A percentile compares a stretch with the other conserved stretches of the same genome.
Evolutionary conservation across 116 monocot species (phyloP).

Genomic region (Phalaenopsis hybrid): DNA sequence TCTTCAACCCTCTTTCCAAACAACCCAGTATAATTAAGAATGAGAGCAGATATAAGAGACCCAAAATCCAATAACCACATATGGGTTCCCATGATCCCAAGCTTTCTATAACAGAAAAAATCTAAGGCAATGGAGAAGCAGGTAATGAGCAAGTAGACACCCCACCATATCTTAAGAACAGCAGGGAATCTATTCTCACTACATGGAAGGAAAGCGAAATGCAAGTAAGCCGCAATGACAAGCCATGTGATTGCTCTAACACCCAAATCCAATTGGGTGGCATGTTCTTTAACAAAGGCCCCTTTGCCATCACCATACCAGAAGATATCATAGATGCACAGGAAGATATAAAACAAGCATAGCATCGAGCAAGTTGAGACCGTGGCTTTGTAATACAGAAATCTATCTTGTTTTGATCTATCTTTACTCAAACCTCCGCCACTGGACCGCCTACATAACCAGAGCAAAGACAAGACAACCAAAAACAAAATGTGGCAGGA

Average conservation of each 20-base stretch:
- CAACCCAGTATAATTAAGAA: slow-evolving; percentile 26
- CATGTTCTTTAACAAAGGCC: neutral
- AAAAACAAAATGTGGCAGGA: slow-evolving; percentile 1
- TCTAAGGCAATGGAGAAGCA: slow-evolving; percentile 33
- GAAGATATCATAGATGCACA: slow-evolving; percentile 4
- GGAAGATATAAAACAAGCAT: slow-evolving; percentile 9
- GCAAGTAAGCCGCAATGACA: slow-evolving; percentile 24
- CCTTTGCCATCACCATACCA: neutral
- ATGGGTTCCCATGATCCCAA: slow-evolving; percentile 19
- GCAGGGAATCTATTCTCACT: slow-evolving; percentile 34
- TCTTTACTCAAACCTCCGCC: neutral
- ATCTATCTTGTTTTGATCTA: neutral
- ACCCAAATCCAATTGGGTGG: neutral
- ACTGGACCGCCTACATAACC: neutral
- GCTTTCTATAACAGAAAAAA: slow-evolving; percentile 18
- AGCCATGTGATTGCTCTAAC: slow-evolving; percentile 32
- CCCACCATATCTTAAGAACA: slow-evolving; percentile 65
- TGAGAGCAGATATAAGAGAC: slow-evolving; percentile 31
- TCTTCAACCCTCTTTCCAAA: neutral
- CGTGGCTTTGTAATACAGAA: neutral
- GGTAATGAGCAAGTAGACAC: slow-evolving; percentile 38
- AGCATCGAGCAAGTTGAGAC: neutral
- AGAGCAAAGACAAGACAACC: neutral
- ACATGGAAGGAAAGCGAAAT: slow-evolving; percentile 15
- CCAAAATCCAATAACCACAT: slow-evolving; percentile 45